These are phyloP conservation scores for Coemansia sp. DNA, from an alignment of 192 early-diverging fungal species.

Conservation along the genomic window DNA sequence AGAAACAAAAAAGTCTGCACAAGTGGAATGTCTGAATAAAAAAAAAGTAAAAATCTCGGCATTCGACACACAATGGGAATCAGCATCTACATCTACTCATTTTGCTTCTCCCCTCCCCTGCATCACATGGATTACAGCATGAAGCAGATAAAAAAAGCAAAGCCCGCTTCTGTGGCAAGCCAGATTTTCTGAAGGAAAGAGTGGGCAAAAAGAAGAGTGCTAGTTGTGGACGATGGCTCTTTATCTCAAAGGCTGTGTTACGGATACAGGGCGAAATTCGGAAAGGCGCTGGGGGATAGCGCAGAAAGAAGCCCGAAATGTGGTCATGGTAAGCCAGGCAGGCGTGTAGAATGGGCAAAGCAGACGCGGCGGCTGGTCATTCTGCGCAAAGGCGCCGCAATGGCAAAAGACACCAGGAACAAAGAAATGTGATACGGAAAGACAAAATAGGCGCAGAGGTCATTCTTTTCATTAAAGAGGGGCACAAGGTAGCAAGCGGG, in stretches of 20 bases:
- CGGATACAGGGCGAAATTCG: not conserved
- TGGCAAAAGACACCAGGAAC: not conserved
- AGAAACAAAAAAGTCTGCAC: not conserved
- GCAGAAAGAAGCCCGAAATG: not conserved
- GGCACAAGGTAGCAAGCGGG: not conserved
- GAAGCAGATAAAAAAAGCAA: not conserved
- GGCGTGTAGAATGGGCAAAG: not conserved
- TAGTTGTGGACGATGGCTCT: not conserved
- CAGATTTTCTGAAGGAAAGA: not conserved
- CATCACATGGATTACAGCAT: slow-evolving; percentile 1
- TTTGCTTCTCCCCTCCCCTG: not conserved
- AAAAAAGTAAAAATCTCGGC: not conserved
- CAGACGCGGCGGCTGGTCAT: not conserved
- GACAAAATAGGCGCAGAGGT: not conserved
- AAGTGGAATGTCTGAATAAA: not conserved
- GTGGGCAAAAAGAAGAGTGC: not conserved
- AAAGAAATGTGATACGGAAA: not conserved
- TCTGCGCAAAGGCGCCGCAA: not conserved
- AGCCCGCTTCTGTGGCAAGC: not conserved
- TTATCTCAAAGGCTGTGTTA: not conserved
- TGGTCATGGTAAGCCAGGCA: not conserved
- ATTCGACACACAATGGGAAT: not conserved
- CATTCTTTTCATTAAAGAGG: slow-evolving; percentile 5
- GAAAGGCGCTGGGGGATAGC: not conserved
- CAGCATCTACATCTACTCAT: slow-evolving; percentile 1